These are phyloP conservation scores for Rhodotorula sphaerocarpa DNA, from an alignment of 768 basidiomycete species.

Conservation along the genomic window DNA sequence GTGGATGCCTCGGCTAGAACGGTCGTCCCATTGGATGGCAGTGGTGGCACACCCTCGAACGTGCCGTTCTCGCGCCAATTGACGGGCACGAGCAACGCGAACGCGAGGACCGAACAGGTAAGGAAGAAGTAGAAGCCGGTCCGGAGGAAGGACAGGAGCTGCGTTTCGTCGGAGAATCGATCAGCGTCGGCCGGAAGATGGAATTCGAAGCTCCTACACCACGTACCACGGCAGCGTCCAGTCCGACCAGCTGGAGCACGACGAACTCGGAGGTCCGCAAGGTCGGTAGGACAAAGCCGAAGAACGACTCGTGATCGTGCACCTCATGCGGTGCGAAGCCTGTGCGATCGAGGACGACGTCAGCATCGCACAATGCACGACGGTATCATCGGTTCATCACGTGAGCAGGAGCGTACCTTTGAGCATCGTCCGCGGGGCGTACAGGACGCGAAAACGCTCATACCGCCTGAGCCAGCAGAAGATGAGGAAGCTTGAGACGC, in stretches of 20 bases:
- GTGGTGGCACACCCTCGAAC: slow-evolving; percentile 45
- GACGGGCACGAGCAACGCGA: slow-evolving; percentile 82
- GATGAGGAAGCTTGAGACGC: slow-evolving; percentile 66
- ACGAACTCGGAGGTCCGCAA: slow-evolving; percentile 82
- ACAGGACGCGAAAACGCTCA: slow-evolving; percentile 71
- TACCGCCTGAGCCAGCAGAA: slow-evolving; percentile 76
- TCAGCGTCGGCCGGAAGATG: neutral
- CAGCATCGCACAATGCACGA: neutral
- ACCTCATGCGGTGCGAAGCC: slow-evolving; percentile 91
- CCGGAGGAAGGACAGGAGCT: slow-evolving; percentile 92
- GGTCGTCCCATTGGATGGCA: slow-evolving; percentile 9
- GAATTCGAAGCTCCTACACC: neutral
- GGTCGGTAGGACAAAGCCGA: slow-evolving; percentile 94
- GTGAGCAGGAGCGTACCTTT: slow-evolving; percentile 56
- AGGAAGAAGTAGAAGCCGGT: slow-evolving; percentile 89
- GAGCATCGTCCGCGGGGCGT: slow-evolving; percentile 85
- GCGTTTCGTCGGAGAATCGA: neutral
- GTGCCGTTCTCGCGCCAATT: slow-evolving; percentile 71
- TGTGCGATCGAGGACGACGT: slow-evolving; percentile 39
- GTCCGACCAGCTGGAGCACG: slow-evolving; percentile 86
- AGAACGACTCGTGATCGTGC: slow-evolving; percentile 74
- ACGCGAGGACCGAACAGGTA: slow-evolving; percentile 70
- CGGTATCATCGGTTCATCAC: neutral
- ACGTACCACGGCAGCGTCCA: slow-evolving; percentile 91
- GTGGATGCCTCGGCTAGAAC: neutral